Conservation (phyloP, 345 rosid species). For the Citrus australasica region DNA sequence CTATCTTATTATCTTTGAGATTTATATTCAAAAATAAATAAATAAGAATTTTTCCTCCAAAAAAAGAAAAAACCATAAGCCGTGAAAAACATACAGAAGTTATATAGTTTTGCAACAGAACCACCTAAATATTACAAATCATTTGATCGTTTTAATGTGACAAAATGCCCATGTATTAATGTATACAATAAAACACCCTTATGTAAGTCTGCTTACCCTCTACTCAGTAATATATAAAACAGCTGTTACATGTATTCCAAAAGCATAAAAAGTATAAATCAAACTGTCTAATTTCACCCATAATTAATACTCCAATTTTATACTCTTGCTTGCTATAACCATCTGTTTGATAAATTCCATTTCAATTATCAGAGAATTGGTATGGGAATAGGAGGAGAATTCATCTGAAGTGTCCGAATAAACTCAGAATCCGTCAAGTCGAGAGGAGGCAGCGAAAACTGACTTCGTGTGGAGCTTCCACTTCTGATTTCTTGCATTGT, state of each 20-base stretch:
- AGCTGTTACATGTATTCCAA: not conserved
- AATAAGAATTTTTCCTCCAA: no score
- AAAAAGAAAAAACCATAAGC: no score
- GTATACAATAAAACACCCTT: not conserved
- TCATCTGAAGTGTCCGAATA: conserved; percentile 36
- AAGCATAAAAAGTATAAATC: not conserved
- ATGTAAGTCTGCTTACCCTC: not conserved
- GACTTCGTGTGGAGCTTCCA: conserved; percentile 68
- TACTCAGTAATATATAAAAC: not conserved
- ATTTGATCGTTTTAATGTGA: not conserved
- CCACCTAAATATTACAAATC: not conserved
- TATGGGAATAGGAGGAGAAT: conserved; percentile 36
- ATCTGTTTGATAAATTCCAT: not conserved
- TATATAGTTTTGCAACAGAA: not conserved
- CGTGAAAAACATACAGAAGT: no score
- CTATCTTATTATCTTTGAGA: no score
- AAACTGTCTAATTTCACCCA: not conserved
- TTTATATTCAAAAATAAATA: no score
- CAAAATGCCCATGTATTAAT: not conserved
- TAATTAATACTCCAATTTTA: not conserved
- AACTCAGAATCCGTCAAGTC: conserved; percentile 56
- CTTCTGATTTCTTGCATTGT: conserved; percentile 79
- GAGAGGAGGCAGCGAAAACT: conserved; percentile 76
- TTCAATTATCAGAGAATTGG: conserved; percentile 33
- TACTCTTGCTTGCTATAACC: not conserved